Conservation (phyloP, 345 rosid genomes). For the Acer negundo region DNA sequence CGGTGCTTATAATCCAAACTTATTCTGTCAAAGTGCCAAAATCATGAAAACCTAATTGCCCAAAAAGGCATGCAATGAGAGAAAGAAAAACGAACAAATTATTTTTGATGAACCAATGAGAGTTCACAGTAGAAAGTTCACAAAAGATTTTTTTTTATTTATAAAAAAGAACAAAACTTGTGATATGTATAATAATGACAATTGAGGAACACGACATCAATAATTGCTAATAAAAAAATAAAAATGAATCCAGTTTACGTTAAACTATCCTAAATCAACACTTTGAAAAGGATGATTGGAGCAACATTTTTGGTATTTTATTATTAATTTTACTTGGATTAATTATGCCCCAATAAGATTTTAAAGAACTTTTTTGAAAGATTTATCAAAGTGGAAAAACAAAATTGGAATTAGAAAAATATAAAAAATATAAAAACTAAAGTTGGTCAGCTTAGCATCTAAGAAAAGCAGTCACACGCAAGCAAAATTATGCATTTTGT, state of each 20-base stretch:
- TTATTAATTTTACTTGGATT: not conserved
- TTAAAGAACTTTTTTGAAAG: not conserved
- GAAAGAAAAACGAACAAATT: not conserved
- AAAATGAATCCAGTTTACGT: constrained; percentile 9
- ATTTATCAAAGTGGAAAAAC: not conserved
- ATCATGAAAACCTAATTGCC: not conserved
- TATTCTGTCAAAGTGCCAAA: constrained; percentile 9
- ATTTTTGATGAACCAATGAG: not conserved
- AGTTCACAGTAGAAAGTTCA: not conserved
- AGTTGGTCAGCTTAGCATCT: constrained; percentile 5
- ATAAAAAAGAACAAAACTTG: not conserved
- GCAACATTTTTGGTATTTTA: constrained; percentile 7
- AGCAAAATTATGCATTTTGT: not conserved
- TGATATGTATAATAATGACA: constrained; percentile 8
- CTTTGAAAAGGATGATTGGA: not conserved
- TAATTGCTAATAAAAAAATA: constrained; percentile 15
- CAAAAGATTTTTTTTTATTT: not conserved
- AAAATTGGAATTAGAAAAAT: not conserved
- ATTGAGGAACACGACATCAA: constrained; percentile 11
- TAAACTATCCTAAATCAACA: constrained; percentile 4
- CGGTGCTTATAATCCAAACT: constrained; percentile 17
- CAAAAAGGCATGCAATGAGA: not conserved
- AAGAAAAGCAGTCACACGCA: not conserved
- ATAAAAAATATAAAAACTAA: not conserved
- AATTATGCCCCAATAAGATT: not conserved